Conservation (phyloP, 1,284 basidiomycete species). For the Neolentinus lepideus region DNA sequence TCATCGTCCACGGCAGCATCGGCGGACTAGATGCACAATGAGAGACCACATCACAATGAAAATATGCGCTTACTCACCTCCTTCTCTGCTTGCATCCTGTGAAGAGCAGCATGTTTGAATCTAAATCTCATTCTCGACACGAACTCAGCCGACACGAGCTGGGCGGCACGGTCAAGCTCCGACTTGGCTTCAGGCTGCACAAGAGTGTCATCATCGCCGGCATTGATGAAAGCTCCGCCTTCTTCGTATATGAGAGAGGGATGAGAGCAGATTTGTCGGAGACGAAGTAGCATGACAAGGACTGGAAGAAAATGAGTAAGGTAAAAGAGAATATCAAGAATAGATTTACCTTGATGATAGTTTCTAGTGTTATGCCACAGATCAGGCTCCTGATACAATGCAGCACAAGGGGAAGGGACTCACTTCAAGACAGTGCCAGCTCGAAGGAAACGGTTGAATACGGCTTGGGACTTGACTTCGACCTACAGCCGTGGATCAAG, state of each 20-base stretch:
- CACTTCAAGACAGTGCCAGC: slow-evolving; percentile 53
- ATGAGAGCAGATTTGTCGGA: slow-evolving; percentile 51
- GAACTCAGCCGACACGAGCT: slow-evolving; percentile 36
- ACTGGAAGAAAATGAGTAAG: slow-evolving; percentile 22
- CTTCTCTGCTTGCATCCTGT: slow-evolving; percentile 40
- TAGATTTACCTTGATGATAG: slow-evolving; percentile 34
- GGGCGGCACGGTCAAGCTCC: slow-evolving; percentile 37
- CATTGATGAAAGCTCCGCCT: slow-evolving; percentile 29
- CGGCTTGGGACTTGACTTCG: slow-evolving; percentile 45
- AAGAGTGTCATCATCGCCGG: slow-evolving; percentile 27
- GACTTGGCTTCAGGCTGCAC: slow-evolving; percentile 19
- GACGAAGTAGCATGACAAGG: slow-evolving; percentile 44
- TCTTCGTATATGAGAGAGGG: slow-evolving; percentile 45
- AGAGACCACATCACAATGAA: neutral
- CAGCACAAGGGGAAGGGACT: slow-evolving; percentile 5
- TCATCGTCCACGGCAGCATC: slow-evolving; percentile 41
- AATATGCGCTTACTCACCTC: slow-evolving; percentile 25
- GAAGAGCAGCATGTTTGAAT: slow-evolving; percentile 30
- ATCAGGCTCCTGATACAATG: neutral
- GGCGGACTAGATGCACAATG: slow-evolving; percentile 25
- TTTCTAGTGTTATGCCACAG: slow-evolving; percentile 26
- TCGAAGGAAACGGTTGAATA: slow-evolving; percentile 49
- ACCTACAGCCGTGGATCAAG: slow-evolving; percentile 24
- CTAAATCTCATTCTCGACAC: slow-evolving; percentile 39
- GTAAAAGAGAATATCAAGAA: neutral